Evolutionary conservation across 2,329 filamentous ascomycete genomes (phyloP).

Genomic region (Cryphonectria radicalis): DNA sequence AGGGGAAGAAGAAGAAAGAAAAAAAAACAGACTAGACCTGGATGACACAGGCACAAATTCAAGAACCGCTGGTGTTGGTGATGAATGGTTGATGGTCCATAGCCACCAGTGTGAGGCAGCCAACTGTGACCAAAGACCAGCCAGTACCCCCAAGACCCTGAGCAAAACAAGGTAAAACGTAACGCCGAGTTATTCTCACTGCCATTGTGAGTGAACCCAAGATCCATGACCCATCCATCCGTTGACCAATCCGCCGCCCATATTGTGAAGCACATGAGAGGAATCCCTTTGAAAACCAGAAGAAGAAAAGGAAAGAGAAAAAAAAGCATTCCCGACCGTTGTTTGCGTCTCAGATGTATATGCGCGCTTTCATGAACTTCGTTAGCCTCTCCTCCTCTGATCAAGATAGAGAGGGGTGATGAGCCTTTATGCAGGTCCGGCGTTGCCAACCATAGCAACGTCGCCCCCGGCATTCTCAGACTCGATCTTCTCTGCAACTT

Average conservation of each 20-base stretch:
- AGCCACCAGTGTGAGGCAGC: not conserved
- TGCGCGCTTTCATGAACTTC: not conserved
- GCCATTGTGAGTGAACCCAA: not conserved
- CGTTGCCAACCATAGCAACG: not conserved
- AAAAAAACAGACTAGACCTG: not conserved
- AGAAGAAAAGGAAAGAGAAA: too few species aligned
- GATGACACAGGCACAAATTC: not conserved
- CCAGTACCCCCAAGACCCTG: not conserved
- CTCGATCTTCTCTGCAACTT: slow-evolving; percentile 61
- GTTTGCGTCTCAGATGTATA: not conserved
- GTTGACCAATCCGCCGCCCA: not conserved
- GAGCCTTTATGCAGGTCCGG: not conserved
- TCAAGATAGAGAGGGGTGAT: too few species aligned
- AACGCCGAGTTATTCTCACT: slow-evolving; percentile 1
- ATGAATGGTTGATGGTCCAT: not conserved
- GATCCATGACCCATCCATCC: not conserved
- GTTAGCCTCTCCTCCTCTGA: not conserved
- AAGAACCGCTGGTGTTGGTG: not conserved
- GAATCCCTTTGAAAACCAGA: not conserved
- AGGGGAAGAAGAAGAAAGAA: too few species aligned
- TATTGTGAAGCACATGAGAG: not conserved
- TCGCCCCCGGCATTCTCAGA: not conserved
- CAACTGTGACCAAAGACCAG: not conserved
- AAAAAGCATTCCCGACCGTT: not conserved
- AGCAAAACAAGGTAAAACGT: not conserved